phyloP scores from a whole-genome alignment of 768 basidiomycete genomes.

The Mycena pura region DNA sequence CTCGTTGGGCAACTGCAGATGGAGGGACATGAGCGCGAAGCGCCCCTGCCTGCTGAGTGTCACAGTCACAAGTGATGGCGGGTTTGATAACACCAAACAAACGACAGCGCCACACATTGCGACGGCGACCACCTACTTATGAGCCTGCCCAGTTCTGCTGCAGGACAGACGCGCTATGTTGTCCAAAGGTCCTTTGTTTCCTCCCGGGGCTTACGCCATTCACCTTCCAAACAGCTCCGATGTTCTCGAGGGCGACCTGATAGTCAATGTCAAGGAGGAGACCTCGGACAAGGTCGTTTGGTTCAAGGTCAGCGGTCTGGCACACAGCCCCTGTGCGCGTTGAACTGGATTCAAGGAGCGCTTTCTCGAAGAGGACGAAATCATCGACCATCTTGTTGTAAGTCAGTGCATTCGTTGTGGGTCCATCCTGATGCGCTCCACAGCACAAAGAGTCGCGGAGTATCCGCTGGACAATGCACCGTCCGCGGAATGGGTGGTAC shows the following conservation, averaged over 20 bases:
- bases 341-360: conserved; percentile 62
- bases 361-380: conserved; percentile 74
- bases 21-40: no score
- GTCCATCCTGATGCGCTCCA: no score
- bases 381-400: conserved; percentile 77
- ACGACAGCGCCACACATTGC: neutral
- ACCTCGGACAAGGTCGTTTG: conserved; percentile 64
- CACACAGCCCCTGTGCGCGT: neutral
- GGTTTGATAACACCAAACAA: neutral
- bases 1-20: conserved; percentile 41
- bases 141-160: conserved; percentile 15
- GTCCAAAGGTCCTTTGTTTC: conserved; percentile 9
- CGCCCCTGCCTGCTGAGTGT: no score
- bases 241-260: conserved; percentile 72
- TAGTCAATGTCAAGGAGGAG: conserved; percentile 68
- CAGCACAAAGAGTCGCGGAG: conserved; percentile 74
- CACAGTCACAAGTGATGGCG: no score
- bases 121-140: neutral
- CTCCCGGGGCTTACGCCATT: neutral
- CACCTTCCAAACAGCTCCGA: conserved; percentile 60
- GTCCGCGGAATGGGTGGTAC: conserved; percentile 86
- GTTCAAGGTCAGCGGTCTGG: conserved; percentile 64
- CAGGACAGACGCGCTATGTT: conserved; percentile 16
- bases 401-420: no score
- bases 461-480: conserved; percentile 78